Evolutionary conservation across 1,139 yeast genomes (phyloP).

Genomic region (Torulaspora pretoriensis): DNA sequence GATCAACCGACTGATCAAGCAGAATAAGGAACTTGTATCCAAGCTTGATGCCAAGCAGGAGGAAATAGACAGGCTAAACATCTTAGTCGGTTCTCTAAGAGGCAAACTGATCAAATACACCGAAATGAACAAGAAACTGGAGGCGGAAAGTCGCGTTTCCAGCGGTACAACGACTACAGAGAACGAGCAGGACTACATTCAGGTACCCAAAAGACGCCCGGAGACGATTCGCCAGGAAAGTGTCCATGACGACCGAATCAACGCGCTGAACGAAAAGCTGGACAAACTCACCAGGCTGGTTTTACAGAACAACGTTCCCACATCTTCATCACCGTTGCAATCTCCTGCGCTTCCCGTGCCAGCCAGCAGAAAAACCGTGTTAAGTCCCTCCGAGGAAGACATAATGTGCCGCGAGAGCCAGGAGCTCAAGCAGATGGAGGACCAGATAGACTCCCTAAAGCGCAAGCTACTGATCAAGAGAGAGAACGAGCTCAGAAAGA

Average conservation of each 20-base stretch:
- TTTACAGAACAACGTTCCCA: slow-evolving; percentile 8
- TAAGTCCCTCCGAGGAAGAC: slow-evolving; percentile 30
- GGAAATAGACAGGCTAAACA: slow-evolving; percentile 26
- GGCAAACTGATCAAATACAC: slow-evolving; percentile 29
- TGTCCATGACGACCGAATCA: slow-evolving; percentile 17
- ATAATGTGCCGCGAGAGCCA: slow-evolving; percentile 31
- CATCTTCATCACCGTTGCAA: slow-evolving; percentile 6
- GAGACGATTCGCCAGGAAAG: slow-evolving; percentile 1
- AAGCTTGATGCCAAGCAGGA: slow-evolving; percentile 26
- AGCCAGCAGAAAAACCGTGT: background rate
- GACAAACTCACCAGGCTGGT: slow-evolving; percentile 22
- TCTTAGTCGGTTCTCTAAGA: slow-evolving; percentile 26
- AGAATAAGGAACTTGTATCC: slow-evolving; percentile 24
- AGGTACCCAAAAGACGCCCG: slow-evolving; percentile 15
- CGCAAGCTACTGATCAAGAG: slow-evolving; percentile 28
- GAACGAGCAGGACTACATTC: slow-evolving; percentile 16
- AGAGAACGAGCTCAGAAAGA: slow-evolving; percentile 33
- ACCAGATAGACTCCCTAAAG: slow-evolving; percentile 29
- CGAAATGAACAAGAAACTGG: slow-evolving; percentile 26
- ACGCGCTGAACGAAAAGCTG: slow-evolving; percentile 21
- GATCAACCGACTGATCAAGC: slow-evolving; percentile 27
- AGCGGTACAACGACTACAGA: slow-evolving; percentile 10
- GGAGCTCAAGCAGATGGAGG: slow-evolving; percentile 32
- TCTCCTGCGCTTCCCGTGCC: slow-evolving; percentile 6
- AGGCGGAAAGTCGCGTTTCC: slow-evolving; percentile 10